phyloP scores from a whole-genome alignment of 169 alveolate species.

The Babesia bigemina region DNA sequence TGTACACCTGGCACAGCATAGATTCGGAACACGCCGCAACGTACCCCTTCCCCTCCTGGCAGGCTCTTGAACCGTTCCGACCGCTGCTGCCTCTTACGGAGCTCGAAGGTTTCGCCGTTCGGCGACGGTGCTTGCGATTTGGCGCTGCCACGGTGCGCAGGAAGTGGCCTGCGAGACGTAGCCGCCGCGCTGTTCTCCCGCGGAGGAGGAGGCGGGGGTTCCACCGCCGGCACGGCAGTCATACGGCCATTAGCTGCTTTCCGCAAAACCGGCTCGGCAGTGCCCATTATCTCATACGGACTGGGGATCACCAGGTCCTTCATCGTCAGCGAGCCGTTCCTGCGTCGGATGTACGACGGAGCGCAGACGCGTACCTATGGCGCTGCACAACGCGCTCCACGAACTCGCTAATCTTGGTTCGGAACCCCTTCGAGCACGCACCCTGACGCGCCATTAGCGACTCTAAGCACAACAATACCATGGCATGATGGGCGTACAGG shows the following conservation, averaged over 20 bases:
- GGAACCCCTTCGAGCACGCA: conserved; percentile 38
- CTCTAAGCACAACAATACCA: conserved; percentile 21
- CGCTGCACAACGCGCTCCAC: conserved; percentile 38
- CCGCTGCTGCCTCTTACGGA: conserved; percentile 12
- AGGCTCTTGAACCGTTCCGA: conserved; percentile 8
- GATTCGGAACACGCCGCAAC: not conserved
- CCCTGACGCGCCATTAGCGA: conserved; percentile 9
- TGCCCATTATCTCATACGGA: conserved; percentile 16
- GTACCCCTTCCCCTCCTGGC: conserved; percentile 7
- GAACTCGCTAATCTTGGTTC: conserved; percentile 37
- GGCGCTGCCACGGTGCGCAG: too few species aligned
- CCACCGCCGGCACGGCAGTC: too few species aligned
- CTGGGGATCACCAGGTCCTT: conserved; percentile 46
- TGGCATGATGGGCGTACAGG: conserved; percentile 42
- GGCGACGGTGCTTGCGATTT: too few species aligned
- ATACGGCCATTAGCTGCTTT: too few species aligned
- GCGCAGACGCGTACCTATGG: conserved; percentile 21
- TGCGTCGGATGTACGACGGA: not conserved
- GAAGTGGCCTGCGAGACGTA: too few species aligned
- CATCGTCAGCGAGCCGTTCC: conserved; percentile 23
- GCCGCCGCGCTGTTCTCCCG: too few species aligned
- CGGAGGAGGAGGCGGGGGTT: too few species aligned
- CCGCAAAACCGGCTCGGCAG: too few species aligned
- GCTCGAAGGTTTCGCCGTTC: not conserved
- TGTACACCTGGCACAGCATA: conserved; percentile 32